These are phyloP conservation scores for Trametes sanguinea DNA, from an alignment of 768 basidiomycete species.

Conservation along the genomic window DNA sequence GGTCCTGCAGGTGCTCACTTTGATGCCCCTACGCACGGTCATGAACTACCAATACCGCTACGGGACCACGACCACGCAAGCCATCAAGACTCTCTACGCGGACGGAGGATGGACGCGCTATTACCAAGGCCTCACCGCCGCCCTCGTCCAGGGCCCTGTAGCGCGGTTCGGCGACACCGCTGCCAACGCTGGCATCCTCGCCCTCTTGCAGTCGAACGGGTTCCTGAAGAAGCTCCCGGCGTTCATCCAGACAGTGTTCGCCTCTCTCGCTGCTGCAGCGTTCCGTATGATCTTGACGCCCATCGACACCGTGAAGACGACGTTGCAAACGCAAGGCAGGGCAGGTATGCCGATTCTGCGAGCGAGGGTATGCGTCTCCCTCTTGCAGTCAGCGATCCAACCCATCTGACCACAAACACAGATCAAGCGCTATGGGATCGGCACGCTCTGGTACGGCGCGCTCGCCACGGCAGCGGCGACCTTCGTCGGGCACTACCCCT, in stretches of 20 bases:
- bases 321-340: conserved; percentile 88
- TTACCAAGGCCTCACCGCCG: conserved; percentile 85
- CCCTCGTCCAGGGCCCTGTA: conserved; percentile 82
- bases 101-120: conserved; percentile 84
- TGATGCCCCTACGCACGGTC: conserved; percentile 95
- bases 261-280: conserved; percentile 72
- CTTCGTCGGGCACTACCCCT: conserved; percentile 92
- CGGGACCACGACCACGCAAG: conserved; percentile 72
- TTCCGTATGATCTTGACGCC: conserved; percentile 94
- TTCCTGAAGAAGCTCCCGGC: conserved; percentile 66
- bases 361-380: conserved; percentile 51
- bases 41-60: conserved; percentile 98
- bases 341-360: conserved; percentile 66
- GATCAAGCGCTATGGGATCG: conserved; percentile 76
- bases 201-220: conserved; percentile 75
- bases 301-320: conserved; percentile 93
- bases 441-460: conserved; percentile 87
- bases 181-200: conserved; percentile 89
- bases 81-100: conserved; percentile 64
- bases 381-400: not conserved
- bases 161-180: conserved; percentile 94
- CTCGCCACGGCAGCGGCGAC: conserved; percentile 91
- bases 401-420: conserved; percentile 26
- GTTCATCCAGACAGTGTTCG: conserved; percentile 76
- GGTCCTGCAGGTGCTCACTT: conserved; percentile 88